A percentile compares a stretch with the other conserved stretches of the same genome.
phyloP scores from a whole-genome alignment of 139 green algal species.

The Picochlorum sp. region DNA sequence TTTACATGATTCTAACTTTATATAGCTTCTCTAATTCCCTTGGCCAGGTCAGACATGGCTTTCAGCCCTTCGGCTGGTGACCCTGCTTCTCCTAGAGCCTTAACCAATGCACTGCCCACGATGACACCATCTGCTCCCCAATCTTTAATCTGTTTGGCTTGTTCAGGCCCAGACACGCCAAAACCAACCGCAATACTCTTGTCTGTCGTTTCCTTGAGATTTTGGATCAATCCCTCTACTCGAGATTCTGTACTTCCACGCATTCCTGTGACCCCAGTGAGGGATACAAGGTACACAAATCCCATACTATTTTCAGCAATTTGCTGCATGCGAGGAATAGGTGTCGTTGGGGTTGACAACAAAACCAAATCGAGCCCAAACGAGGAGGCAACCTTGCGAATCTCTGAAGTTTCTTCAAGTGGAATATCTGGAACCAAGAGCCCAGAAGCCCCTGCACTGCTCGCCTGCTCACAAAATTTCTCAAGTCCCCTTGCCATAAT shows the following conservation, averaged over 20 bases:
- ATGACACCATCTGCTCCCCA: constrained; percentile 98
- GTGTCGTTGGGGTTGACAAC: constrained; percentile 87
- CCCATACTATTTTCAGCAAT: constrained; percentile 81
- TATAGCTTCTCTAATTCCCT: constrained; percentile 27
- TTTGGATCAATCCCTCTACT: constrained; percentile 71
- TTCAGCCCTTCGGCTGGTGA: constrained; percentile 44
- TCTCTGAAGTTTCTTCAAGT: constrained; percentile 83
- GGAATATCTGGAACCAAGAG: constrained; percentile 95
- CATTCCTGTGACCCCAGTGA: constrained; percentile 81
- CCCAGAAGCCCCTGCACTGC: constrained; percentile 75
- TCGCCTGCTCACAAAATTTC: constrained; percentile 73
- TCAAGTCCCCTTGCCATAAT: constrained; percentile 83
- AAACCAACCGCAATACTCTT: constrained; percentile 91
- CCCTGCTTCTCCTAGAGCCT: constrained; percentile 64
- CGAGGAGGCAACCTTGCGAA: constrained; percentile 46
- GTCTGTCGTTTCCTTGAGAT: constrained; percentile 63
- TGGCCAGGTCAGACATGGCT: constrained; percentile 44
- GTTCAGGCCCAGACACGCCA: constrained; percentile 77
- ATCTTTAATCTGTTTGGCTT: constrained; percentile 63
- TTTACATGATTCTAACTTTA: constrained; percentile 2
- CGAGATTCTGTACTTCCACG: constrained; percentile 43
- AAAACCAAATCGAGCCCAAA: constrained; percentile 88
- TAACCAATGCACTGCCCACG: constrained; percentile 85
- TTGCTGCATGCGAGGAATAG: constrained; percentile 32
- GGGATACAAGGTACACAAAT: constrained; percentile 97